Base-by-base conservation (phyloP, 768 basidiomycete genomes). In the Hortiboletus flavorubellus region DNA sequence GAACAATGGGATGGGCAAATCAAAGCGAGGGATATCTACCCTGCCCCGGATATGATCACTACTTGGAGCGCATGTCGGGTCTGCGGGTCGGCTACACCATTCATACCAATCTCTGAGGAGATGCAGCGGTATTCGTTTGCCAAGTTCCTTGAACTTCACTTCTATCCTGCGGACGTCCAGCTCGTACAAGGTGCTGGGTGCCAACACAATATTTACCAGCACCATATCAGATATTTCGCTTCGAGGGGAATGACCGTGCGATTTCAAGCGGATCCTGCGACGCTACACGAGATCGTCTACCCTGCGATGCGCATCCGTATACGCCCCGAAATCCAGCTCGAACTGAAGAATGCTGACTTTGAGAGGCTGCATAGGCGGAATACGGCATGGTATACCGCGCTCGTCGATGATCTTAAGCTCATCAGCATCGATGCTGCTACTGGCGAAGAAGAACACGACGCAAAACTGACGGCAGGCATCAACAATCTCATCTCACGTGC, bases 111-210 rank as follows among this genome's bases (percentile, higher is more conserved):
- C 38, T 92, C 92, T 2, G 87, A 91, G 62, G 93, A 96, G 68
- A 93, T 95, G 80, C 89, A 92, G 64, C 78, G 87, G 53, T 93
- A 96, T 68, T 98, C 95, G 5, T 96, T 98, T 68, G 92, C 89
- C 35, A 95, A 97, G 64, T 98, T 96, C 70, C 80, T 99, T 30
- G 96, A 99, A 67, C 83, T 96, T 29, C 90, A 93, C 66, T 98
- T 98, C 71, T 97, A 98, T 72, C 94, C 93, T 31, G 84, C 92
- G 34, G 85, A 91, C 59, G 85, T 94, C 64, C 80, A 85, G 63
- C 76, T 92, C 46, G 84, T 92, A n/a, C 87, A 85, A 63, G 92
- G 90, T 9, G 91, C 93, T 33, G 87, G 87, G 4, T 98, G 97
- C 66, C 82, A 88, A 53, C 97, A 99, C 72, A 97, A 98, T 67